Conservation (phyloP, 768 basidiomycete species). For the Coprinellus aureogranulatus region DNA sequence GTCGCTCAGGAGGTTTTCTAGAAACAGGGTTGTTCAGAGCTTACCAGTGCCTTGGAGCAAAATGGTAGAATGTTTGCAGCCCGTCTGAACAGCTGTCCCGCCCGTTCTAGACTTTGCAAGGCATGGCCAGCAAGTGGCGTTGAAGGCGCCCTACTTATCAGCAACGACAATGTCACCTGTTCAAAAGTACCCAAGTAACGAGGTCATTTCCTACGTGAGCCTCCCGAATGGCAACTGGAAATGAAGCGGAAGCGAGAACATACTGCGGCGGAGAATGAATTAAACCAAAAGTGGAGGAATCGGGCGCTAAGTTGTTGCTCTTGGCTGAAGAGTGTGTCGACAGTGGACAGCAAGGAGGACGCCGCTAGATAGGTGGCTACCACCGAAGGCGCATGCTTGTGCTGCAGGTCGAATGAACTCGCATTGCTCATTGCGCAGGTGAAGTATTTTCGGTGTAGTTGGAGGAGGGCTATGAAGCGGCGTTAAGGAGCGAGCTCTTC, state of each 20-base stretch:
- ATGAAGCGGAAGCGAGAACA: constrained; percentile 22
- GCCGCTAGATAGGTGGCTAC: constrained; percentile 65
- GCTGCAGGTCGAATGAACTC: constrained; percentile 54
- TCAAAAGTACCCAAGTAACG: background rate
- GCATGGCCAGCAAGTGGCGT: constrained; percentile 58
- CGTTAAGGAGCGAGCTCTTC: background rate
- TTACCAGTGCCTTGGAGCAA: constrained; percentile 57
- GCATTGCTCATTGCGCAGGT: constrained; percentile 59
- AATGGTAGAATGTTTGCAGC: constrained; percentile 60
- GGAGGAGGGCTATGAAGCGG: constrained; percentile 50
- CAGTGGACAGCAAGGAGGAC: constrained; percentile 53
- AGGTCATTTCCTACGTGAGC: background rate
- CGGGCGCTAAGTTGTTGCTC: constrained; percentile 62
- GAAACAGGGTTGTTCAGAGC: constrained; percentile 18
- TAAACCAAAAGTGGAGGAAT: constrained; percentile 74
- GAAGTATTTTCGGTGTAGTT: constrained; percentile 67
- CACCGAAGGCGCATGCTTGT: constrained; percentile 67
- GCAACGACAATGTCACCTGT: constrained; percentile 62
- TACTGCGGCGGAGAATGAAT: constrained; percentile 70
- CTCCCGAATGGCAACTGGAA: background rate
- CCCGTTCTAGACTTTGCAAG: constrained; percentile 57
- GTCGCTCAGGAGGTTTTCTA: background rate
- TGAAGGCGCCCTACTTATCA: constrained; percentile 61
- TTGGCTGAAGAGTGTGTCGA: constrained; percentile 54
- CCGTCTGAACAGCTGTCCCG: constrained; percentile 54